Base-by-base conservation (phyloP, 2,329 filamentous ascomycete species). In the Parasarocladium wereldwijsianum region DNA sequence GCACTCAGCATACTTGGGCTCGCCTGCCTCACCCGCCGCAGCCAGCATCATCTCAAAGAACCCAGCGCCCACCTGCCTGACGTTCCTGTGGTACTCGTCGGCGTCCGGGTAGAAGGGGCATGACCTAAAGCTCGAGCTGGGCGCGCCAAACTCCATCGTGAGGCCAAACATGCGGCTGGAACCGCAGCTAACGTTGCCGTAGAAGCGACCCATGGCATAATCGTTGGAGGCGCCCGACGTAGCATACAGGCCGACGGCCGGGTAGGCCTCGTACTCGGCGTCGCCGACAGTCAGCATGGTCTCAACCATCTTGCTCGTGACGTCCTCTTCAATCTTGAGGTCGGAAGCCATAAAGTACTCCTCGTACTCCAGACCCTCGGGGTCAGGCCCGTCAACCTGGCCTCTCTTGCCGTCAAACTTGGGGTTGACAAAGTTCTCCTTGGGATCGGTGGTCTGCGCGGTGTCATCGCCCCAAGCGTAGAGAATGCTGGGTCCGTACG, bases 381-480 rank as follows among this genome's bases (percentile, higher is more conserved):
- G 44, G 1, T 43, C 46, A 11, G 28, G 19, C 31, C 63, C 58
- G 25, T 50, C 46, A 4, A 59, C 45, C 9, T 58, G 41, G 13
- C 62, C 63, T 12, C 63, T 56, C 26, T 55, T 52, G 33, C 54
- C 54, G 35, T 68, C 57, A 37, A 62, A 70, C 1, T 56, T 45
- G 6, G 51, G 36, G 52, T 67, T 69, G 20, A 54, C 41, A 47
- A 67, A 64, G 47, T 58, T 66, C 55, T 61, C 60, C 30, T 42
- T 40, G 0, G 56, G 43, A 32, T 52, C 52, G 2, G 45, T 51
- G 34, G 43, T 45, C 43, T 68, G 64, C 36, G 61, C 53, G 22
- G 60, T 54, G 36, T 68, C 63, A 38, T 60, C 59, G 17, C 64
- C 64, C 64, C 64, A 69, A 39, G 51, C 56, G 49, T 69, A 68